Evolutionary conservation across 2,329 filamentous ascomycete species (phyloP).

Genomic region (Colletotrichum costaricense): DNA sequence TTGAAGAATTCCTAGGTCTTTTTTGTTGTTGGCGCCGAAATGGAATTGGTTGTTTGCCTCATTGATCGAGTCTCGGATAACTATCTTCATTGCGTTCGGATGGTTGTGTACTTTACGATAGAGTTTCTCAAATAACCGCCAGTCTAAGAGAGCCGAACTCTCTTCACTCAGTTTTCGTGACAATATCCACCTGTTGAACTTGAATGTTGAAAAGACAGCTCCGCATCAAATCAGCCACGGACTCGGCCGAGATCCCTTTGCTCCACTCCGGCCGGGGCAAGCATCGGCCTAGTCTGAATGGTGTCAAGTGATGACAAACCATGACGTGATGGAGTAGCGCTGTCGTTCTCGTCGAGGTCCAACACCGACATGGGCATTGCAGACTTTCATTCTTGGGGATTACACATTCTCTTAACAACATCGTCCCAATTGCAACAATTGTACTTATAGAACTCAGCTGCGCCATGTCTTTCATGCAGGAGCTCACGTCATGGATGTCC

Average conservation of each 20-base stretch:
- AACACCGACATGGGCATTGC: neutral
- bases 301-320: neutral
- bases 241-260: neutral
- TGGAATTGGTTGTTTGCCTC: too few relatives aligned
- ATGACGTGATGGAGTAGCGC: slow-evolving; percentile 4
- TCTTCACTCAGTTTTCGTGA: too few relatives aligned
- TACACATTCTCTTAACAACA: neutral
- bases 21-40: too few relatives aligned
- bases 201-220: too few relatives aligned
- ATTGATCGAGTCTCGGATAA: too few relatives aligned
- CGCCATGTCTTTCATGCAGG: slow-evolving; percentile 22
- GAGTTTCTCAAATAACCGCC: too few relatives aligned
- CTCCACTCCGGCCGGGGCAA: neutral
- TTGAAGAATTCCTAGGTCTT: too few relatives aligned
- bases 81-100: too few relatives aligned
- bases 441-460: neutral
- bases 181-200: too few relatives aligned
- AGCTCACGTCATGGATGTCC: slow-evolving; percentile 18
- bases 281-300: neutral
- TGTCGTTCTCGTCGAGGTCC: neutral
- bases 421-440: neutral
- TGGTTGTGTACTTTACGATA: too few relatives aligned
- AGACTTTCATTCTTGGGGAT: neutral
- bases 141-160: too few relatives aligned
- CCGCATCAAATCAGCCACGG: neutral